Evolutionary conservation across 805 yeast genomes (phyloP).

Genomic region (Komagataella kurtzmanii): DNA sequence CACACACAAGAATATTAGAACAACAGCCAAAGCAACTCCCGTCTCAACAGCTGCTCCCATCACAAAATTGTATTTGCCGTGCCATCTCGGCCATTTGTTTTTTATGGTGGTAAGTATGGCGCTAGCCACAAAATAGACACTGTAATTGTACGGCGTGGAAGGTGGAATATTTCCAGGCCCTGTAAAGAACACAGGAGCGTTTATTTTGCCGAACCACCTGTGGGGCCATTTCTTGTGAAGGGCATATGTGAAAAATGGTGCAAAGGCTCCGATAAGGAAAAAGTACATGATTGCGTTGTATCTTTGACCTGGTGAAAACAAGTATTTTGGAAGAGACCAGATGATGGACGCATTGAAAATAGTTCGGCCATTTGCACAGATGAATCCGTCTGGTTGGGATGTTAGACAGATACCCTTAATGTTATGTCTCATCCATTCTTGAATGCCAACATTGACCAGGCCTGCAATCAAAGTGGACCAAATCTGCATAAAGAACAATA

Average conservation of each 20-base stretch:
- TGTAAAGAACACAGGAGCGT: conserved; percentile 56
- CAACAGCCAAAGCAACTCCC: conserved; percentile 51
- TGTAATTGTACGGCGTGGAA: conserved; percentile 57
- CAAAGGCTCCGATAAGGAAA: conserved; percentile 41
- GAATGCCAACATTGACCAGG: conserved; percentile 26
- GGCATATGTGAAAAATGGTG: conserved; percentile 26
- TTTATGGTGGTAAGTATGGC: conserved; percentile 41
- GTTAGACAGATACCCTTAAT: conserved; percentile 27
- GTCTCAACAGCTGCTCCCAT: conserved; percentile 54
- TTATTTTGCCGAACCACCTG: conserved; percentile 29
- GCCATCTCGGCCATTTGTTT: conserved; percentile 47
- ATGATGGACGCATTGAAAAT: conserved; percentile 43
- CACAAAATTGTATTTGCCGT: conserved; percentile 65
- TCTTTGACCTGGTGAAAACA: conserved; percentile 32
- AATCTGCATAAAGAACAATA: conserved; percentile 39
- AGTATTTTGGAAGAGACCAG: conserved; percentile 55
- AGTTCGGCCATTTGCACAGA: conserved; percentile 30
- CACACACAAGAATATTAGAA: conserved; percentile 40
- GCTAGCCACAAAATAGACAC: conserved; percentile 41
- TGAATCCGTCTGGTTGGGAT: conserved; percentile 28
- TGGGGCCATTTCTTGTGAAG: conserved; percentile 23
- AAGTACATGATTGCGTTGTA: conserved; percentile 45
- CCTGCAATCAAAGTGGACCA: conserved; percentile 30
- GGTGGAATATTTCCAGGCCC: conserved; percentile 60
- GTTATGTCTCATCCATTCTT: conserved; percentile 25